phyloP scores from a whole-genome alignment of 129 eudicot genomes.

The Erigeron canadensis region DNA sequence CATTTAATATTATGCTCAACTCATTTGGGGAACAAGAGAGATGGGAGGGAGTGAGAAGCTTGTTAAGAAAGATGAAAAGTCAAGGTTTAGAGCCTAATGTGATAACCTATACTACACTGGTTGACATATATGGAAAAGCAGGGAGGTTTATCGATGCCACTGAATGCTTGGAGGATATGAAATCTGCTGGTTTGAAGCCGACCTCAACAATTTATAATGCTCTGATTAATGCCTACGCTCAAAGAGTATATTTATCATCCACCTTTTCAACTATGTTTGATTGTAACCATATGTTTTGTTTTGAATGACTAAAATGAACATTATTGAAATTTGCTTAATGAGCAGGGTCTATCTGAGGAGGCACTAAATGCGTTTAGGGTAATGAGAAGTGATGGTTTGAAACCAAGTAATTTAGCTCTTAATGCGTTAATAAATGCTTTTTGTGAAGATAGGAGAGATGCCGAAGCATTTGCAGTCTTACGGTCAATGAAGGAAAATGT shows the following conservation, averaged over 20 bases:
- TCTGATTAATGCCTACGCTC: constrained; percentile 97
- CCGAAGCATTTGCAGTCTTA: constrained; percentile 85
- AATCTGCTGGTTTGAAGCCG: constrained; percentile 79
- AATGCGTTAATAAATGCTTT: constrained; percentile 93
- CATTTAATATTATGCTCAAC: constrained; percentile 84
- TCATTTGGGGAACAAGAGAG: constrained; percentile 85
- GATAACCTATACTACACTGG: constrained; percentile 81
- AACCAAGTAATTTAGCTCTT: constrained; percentile 87
- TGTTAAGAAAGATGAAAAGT: constrained; percentile 81
- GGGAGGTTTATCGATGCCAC: constrained; percentile 89
- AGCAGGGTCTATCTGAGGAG: constrained; percentile 90
- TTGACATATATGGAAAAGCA: constrained; percentile 75
- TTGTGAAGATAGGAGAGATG: constrained; percentile 91
- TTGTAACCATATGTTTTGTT: not conserved
- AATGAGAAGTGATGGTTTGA: constrained; percentile 88
- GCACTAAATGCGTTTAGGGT: constrained; percentile 83
- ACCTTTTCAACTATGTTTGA: not conserved
- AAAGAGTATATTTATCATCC: constrained; percentile 56
- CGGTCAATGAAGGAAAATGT: constrained; percentile 93
- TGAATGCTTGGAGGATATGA: constrained; percentile 93
- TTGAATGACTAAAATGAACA: not conserved
- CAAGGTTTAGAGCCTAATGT: constrained; percentile 79
- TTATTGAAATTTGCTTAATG: constrained; percentile 23
- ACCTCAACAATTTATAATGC: constrained; percentile 95
- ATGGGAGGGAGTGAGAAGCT: constrained; percentile 75